Evolutionary conservation across 2,329 filamentous ascomycete genomes (phyloP).

Genomic region (Ophiostoma novo-ulmi): DNA sequence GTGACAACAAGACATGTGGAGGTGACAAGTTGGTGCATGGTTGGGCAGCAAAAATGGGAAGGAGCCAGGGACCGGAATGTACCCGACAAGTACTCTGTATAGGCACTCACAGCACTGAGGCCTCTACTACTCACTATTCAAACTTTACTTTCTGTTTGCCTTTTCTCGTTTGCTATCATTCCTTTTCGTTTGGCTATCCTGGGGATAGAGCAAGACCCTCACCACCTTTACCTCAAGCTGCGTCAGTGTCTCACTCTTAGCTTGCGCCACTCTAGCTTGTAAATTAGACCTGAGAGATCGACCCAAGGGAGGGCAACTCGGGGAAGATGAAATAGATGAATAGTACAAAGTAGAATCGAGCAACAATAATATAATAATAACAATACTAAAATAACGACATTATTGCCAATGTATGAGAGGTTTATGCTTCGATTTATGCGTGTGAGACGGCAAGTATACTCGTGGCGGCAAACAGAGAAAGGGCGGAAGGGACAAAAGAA

Average conservation of each 20-base stretch:
- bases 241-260: not conserved
- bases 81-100: not conserved
- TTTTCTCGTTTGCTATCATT: not conserved
- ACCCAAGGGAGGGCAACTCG: not conserved
- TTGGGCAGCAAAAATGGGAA: not conserved
- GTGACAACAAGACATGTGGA: slow-evolving; percentile 5
- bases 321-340: not conserved
- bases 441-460: not conserved
- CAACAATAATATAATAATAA: not conserved
- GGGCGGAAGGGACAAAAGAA: too few relatives aligned
- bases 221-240: not conserved
- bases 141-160: not conserved
- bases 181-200: not conserved
- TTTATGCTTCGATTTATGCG: not conserved
- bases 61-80: not conserved
- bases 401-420: not conserved
- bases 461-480: not conserved
- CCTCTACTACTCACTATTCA: not conserved
- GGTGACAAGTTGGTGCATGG: not conserved
- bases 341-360: not conserved
- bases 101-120: not conserved
- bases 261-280: not conserved
- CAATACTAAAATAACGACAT: too few relatives aligned
- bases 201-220: not conserved
- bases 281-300: slow-evolving; percentile 3